Conservation (phyloP, 768 basidiomycete genomes). For the Paxillus rubicundulus region DNA sequence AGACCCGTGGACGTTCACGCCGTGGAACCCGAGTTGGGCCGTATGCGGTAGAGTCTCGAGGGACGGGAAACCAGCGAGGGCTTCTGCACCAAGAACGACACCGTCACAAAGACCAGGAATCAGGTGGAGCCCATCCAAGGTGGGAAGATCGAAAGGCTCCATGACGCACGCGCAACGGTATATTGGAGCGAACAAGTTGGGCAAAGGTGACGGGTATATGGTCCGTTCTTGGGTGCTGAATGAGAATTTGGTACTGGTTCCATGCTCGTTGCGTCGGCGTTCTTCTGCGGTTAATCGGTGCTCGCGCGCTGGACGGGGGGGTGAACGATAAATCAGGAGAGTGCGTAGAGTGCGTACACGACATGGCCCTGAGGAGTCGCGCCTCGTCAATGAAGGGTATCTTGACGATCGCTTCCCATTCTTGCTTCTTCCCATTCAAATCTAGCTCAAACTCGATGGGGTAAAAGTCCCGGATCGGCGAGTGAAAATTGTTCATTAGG, state of each 20-base stretch:
- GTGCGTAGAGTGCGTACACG: slow-evolving; percentile 37
- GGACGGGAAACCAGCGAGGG: slow-evolving; percentile 95
- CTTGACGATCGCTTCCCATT: slow-evolving; percentile 99
- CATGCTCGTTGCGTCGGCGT: slow-evolving; percentile 67
- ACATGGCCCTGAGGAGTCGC: slow-evolving; percentile 80
- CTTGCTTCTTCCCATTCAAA: slow-evolving; percentile 96
- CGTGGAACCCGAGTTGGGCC: slow-evolving; percentile 75
- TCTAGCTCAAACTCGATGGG: slow-evolving; percentile 89
- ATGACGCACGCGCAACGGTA: slow-evolving; percentile 74
- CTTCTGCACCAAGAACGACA: slow-evolving; percentile 78
- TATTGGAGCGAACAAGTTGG: slow-evolving; percentile 92
- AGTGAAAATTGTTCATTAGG: slow-evolving; percentile 81
- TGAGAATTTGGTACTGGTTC: slow-evolving; percentile 76
- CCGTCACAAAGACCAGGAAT: slow-evolving; percentile 87
- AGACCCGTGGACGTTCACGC: slow-evolving; percentile 89
- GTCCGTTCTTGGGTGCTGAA: slow-evolving; percentile 64
- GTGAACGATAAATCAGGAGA: not conserved
- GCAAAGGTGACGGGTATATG: slow-evolving; percentile 85
- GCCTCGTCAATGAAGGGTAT: slow-evolving; percentile 94
- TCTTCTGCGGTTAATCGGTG: slow-evolving; percentile 77
- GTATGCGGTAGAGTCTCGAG: slow-evolving; percentile 84
- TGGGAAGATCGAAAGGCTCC: slow-evolving; percentile 87
- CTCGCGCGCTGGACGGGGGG: slow-evolving; percentile 57
- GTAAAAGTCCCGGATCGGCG: slow-evolving; percentile 93
- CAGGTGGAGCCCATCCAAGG: slow-evolving; percentile 78